These are phyloP conservation scores for Phytophthora crassamura DNA, from an alignment of 352 stramenopile species.

Conservation along the genomic window DNA sequence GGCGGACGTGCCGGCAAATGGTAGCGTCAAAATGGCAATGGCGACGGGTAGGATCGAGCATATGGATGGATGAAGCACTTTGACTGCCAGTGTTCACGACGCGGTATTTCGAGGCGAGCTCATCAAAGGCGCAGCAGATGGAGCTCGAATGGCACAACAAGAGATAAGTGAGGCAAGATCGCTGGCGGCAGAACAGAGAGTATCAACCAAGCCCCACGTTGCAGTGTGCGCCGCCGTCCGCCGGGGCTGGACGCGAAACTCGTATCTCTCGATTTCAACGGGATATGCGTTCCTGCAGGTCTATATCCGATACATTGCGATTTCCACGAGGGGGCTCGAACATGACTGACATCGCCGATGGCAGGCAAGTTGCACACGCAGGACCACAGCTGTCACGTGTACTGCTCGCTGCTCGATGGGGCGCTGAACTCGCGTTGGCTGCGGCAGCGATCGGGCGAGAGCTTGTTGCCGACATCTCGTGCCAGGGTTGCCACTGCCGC, in stretches of 20 bases:
- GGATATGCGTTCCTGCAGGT: conserved; percentile 10
- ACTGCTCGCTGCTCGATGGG: conserved; percentile 10
- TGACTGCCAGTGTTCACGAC: conserved; percentile 10
- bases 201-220: background rate
- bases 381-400: conserved; percentile 29
- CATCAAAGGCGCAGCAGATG: conserved; percentile 10
- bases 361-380: conserved; percentile 19
- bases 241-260: background rate
- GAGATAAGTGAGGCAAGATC: conserved; percentile 37
- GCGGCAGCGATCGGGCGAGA: conserved; percentile 24
- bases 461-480: conserved; percentile 6
- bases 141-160: conserved; percentile 9
- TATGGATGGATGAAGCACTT: background rate
- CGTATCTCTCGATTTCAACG: background rate
- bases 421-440: conserved; percentile 1
- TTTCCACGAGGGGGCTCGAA: background rate
- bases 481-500: too few species aligned
- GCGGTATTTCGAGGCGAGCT: conserved; percentile 10
- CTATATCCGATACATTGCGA: background rate
- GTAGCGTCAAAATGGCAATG: background rate
- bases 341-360: conserved; percentile 13
- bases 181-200: conserved; percentile 2
- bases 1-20: background rate
- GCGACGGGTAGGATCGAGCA: background rate
- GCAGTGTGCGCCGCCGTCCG: conserved; percentile 13